A percentile compares a stretch with the other conserved stretches of the same genome.
Evolutionary conservation across 2,329 filamentous ascomycete species (phyloP).

Genomic region (Chrysosphaeria jannelii): DNA sequence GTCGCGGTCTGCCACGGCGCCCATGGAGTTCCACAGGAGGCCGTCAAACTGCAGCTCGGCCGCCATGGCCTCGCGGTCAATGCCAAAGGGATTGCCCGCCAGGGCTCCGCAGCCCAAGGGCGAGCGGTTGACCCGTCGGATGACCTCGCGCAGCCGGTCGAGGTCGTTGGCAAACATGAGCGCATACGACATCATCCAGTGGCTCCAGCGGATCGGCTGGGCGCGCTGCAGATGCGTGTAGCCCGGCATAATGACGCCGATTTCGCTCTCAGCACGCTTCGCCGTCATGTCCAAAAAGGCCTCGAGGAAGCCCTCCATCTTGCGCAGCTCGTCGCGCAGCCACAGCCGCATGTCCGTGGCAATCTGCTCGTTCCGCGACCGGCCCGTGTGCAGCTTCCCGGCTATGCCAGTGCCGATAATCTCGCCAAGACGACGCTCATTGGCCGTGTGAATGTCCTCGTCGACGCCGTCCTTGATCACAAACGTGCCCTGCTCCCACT

Average conservation of each 20-base stretch:
- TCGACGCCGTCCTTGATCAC: constrained; percentile 19
- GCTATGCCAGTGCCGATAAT: constrained; percentile 63
- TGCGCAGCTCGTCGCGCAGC: constrained; percentile 43
- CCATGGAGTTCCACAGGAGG: constrained; percentile 49
- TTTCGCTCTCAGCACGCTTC: constrained; percentile 39
- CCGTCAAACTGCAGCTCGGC: constrained; percentile 55
- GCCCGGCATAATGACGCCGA: constrained; percentile 56
- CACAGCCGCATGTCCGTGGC: constrained; percentile 76
- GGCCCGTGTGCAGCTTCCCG: constrained; percentile 69
- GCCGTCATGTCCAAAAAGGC: constrained; percentile 40
- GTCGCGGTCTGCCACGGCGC: constrained; percentile 45
- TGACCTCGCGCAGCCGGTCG: constrained; percentile 43
- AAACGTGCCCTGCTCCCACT: constrained; percentile 22
- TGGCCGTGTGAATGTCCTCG: constrained; percentile 36
- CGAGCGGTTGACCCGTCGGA: constrained; percentile 38
- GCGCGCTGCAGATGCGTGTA: constrained; percentile 74
- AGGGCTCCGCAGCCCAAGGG: constrained; percentile 51
- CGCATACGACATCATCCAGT: constrained; percentile 53
- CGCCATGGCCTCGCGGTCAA: constrained; percentile 53
- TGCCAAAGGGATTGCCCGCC: constrained; percentile 54
- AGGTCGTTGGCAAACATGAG: constrained; percentile 44
- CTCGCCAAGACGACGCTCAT: constrained; percentile 46
- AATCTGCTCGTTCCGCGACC: constrained; percentile 73
- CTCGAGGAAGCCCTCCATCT: constrained; percentile 36
- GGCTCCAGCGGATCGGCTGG: constrained; percentile 49